Conservation (phyloP, 2,329 filamentous ascomycete species). For the Ascochyta lentis region DNA sequence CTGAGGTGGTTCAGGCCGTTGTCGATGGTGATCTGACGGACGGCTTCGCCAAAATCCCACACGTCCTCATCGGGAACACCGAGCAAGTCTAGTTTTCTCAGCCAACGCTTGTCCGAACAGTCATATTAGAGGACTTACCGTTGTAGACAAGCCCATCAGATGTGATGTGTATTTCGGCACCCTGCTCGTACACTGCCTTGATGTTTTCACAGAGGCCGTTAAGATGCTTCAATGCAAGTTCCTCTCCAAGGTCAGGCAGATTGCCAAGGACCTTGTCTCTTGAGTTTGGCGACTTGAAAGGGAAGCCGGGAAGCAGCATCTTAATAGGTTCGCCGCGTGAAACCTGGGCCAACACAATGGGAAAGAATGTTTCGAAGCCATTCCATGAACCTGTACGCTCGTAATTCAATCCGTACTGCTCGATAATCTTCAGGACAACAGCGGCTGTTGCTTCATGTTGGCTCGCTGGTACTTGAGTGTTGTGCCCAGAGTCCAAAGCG, state of each 20-base stretch:
- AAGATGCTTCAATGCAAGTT: slow-evolving; percentile 52
- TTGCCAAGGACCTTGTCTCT: slow-evolving; percentile 61
- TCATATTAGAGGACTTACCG: slow-evolving; percentile 23
- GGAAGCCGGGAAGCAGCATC: slow-evolving; percentile 62
- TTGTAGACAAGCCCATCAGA: slow-evolving; percentile 55
- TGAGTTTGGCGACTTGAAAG: slow-evolving; percentile 67
- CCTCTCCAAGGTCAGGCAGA: slow-evolving; percentile 53
- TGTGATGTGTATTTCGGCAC: slow-evolving; percentile 51
- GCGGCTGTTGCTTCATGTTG: slow-evolving; percentile 20
- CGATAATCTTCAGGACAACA: slow-evolving; percentile 26
- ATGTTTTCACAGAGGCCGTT: slow-evolving; percentile 53
- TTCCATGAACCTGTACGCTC: slow-evolving; percentile 35
- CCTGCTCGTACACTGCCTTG: slow-evolving; percentile 48
- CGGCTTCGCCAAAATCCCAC: slow-evolving; percentile 46
- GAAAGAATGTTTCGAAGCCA: slow-evolving; percentile 32
- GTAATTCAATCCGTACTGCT: slow-evolving; percentile 33
- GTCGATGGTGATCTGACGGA: slow-evolving; percentile 22
- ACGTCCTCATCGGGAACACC: slow-evolving; percentile 52
- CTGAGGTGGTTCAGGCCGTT: slow-evolving; percentile 28
- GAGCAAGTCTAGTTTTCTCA: slow-evolving; percentile 46
- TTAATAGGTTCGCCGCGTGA: slow-evolving; percentile 29
- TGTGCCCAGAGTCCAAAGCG: background rate
- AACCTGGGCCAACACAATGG: slow-evolving; percentile 26
- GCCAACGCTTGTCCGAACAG: background rate
- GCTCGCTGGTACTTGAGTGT: background rate